These are phyloP conservation scores for Clohesyomyces aquaticus DNA, from an alignment of 495 filamentous ascomycete species.

Conservation along the genomic window DNA sequence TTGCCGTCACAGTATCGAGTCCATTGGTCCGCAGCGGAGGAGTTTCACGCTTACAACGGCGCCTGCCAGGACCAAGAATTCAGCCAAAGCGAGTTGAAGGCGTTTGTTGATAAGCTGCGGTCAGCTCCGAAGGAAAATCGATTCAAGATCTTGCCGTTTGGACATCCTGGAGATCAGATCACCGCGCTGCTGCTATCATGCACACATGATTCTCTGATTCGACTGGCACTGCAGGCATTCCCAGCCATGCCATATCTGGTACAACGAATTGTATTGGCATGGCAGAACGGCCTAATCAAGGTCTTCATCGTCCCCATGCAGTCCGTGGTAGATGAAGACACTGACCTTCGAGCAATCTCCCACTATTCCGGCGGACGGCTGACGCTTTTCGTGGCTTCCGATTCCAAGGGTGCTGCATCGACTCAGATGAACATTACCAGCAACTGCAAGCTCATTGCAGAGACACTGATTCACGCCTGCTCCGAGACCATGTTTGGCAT, in stretches of 20 bases:
- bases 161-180: conserved; percentile 56
- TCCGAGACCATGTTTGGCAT: conserved; percentile 55
- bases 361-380: conserved; percentile 48
- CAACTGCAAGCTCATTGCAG: conserved; percentile 57
- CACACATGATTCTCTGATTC: conserved; percentile 43
- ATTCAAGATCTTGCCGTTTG: conserved; percentile 49
- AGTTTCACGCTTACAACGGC: conserved; percentile 38
- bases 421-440: conserved; percentile 52
- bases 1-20: conserved; percentile 43
- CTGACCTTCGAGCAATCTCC: conserved; percentile 55
- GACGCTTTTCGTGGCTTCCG: conserved; percentile 52
- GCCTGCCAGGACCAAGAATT: conserved; percentile 29
- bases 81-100: conserved; percentile 56
- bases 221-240: conserved; percentile 51
- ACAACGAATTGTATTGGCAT: conserved; percentile 47
- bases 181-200: conserved; percentile 51
- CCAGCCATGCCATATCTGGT: conserved; percentile 52
- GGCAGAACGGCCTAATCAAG: conserved; percentile 52
- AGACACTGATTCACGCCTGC: conserved; percentile 59
- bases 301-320: conserved; percentile 53
- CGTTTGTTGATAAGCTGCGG: conserved; percentile 47
- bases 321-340: conserved; percentile 48
- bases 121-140: conserved; percentile 47
- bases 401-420: conserved; percentile 42
- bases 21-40: conserved; percentile 16